phyloP scores from a whole-genome alignment of 179 eudicot genomes.

The Beta macrorhiza region DNA sequence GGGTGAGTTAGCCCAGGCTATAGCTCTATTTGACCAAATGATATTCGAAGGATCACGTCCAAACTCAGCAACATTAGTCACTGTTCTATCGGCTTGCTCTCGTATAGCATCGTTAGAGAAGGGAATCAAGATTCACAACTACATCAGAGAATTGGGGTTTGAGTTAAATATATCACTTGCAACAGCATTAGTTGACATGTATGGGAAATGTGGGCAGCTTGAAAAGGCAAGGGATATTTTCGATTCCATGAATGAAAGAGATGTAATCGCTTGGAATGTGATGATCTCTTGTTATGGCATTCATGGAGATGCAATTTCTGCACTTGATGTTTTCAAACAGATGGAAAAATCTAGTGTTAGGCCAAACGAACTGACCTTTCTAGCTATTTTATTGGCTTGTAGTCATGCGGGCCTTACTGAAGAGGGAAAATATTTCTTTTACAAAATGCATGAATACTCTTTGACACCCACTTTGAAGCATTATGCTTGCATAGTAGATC shows the following conservation, averaged over 20 bases:
- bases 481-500: constrained; percentile 70
- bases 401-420: constrained; percentile 63
- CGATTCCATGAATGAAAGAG: constrained; percentile 52
- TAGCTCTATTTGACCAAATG: constrained; percentile 55
- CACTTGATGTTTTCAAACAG: constrained; percentile 47
- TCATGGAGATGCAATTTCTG: constrained; percentile 64
- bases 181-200: constrained; percentile 73
- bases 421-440: constrained; percentile 53
- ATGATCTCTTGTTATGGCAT: constrained; percentile 74
- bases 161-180: constrained; percentile 41
- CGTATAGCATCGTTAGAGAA: constrained; percentile 48
- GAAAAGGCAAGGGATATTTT: constrained; percentile 52
- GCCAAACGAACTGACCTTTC: constrained; percentile 72
- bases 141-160: constrained; percentile 38
- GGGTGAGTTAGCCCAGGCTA: constrained; percentile 47
- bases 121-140: constrained; percentile 49
- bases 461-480: constrained; percentile 61
- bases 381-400: constrained; percentile 67
- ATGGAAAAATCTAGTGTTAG: constrained; percentile 48
- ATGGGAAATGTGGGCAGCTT: constrained; percentile 77
- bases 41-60: constrained; percentile 43
- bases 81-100: constrained; percentile 59
- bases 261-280: constrained; percentile 68
- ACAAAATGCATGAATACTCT: constrained; percentile 52
- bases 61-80: constrained; percentile 49